These are phyloP conservation scores for Petasospora rhodanensis DNA, from an alignment of 1,139 yeast species.

Conservation along the genomic window DNA sequence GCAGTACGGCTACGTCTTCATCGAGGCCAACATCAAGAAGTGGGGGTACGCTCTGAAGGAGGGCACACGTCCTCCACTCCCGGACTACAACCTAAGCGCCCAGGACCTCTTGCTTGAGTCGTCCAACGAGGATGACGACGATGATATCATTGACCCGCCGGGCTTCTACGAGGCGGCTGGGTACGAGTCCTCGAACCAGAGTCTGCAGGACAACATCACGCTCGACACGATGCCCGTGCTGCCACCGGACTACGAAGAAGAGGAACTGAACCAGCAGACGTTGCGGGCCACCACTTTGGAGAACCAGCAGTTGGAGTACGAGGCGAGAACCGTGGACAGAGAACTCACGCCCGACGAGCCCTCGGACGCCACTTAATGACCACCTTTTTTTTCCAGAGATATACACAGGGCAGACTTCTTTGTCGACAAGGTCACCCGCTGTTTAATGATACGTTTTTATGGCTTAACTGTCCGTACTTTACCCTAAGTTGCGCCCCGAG, in stretches of 20 bases:
- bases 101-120: conserved; percentile 37
- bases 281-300: too few species aligned
- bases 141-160: conserved; percentile 25
- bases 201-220: conserved; percentile 27
- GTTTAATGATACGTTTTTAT: too few species aligned
- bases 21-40: conserved; percentile 85
- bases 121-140: conserved; percentile 31
- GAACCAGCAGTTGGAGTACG: conserved; percentile 3
- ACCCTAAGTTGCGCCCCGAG: too few species aligned
- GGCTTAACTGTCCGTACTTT: too few species aligned
- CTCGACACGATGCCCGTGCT: conserved; percentile 29
- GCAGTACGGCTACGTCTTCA: conserved; percentile 87
- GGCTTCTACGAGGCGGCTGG: conserved; percentile 27
- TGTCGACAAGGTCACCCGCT: too few species aligned
- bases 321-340: conserved; percentile 9
- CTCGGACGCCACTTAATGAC: too few species aligned
- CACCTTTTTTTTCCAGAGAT: too few species aligned
- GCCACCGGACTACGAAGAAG: conserved; percentile 34
- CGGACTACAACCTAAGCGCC: conserved; percentile 53
- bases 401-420: too few species aligned
- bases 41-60: conserved; percentile 84
- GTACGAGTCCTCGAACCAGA: conserved; percentile 21
- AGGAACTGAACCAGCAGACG: too few species aligned
- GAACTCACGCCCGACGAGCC: conserved; percentile 6
- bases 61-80: conserved; percentile 69